Conservation (phyloP, 192 early-diverging fungal species). For the Spinellus fusiger region DNA sequence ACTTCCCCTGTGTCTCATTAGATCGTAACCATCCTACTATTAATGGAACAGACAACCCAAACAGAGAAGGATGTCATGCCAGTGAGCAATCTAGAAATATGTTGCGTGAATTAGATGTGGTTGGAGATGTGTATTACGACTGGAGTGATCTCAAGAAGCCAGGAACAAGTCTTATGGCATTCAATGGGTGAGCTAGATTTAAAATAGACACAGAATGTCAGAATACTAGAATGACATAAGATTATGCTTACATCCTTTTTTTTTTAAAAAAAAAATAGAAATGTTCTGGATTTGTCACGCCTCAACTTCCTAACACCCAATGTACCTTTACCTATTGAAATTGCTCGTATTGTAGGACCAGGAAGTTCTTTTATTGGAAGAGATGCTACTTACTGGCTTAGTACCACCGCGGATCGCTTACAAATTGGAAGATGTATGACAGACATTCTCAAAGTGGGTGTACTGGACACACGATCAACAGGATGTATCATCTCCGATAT, state of each 20-base stretch:
- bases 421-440: conserved; percentile 63
- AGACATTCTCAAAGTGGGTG: conserved; percentile 76
- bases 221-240: no score
- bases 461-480: conserved; percentile 67
- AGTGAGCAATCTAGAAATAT: conserved; percentile 35
- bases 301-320: conserved; percentile 53
- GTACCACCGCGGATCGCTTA: conserved; percentile 41
- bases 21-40: conserved; percentile 36
- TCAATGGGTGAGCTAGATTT: conserved; percentile 50
- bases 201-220: no score
- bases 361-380: conserved; percentile 42
- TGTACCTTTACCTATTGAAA: conserved; percentile 37
- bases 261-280: conserved; percentile 18
- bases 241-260: no score
- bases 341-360: conserved; percentile 37
- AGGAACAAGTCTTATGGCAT: conserved; percentile 57
- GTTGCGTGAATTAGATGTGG: conserved; percentile 41
- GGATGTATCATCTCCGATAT: conserved; percentile 83
- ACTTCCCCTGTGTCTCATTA: conserved; percentile 67
- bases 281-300: conserved; percentile 66
- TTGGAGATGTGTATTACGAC: conserved; percentile 59
- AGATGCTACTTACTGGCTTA: conserved; percentile 46
- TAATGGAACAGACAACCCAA: conserved; percentile 47
- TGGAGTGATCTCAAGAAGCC: conserved; percentile 57
- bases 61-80: conserved; percentile 55